Base-by-base conservation (phyloP, 192 early-diverging fungal genomes). In the Coemansia reversa region DNA sequence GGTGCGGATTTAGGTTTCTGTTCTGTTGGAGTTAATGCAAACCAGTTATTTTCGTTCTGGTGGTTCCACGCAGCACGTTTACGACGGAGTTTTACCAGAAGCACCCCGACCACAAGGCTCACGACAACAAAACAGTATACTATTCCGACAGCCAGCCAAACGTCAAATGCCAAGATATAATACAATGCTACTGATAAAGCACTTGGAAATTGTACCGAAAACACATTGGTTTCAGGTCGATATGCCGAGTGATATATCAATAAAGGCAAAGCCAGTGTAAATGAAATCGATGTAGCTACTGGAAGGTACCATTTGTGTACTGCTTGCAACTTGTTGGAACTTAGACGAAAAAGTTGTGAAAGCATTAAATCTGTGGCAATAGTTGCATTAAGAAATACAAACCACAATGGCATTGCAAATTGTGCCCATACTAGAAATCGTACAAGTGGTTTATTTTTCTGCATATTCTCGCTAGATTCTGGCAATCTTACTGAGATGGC, bases 391-490 rank as follows among this genome's bases (percentile, higher is more conserved):
- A 80, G 55, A 65, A 80, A 80, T 2, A 80, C 72, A 69, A 80
- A 80, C 77, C 77, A 80, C 16, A 80, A 51, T 2, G 77, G 77
- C 77, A 80, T 80, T 11, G 72, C 77, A 65, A 80, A 80, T 62
- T 80, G 77, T 1, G 72, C 67, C 77, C 77, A 80, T 6, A 80
- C 60, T 14, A 80, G 77, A 55, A 80, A 80, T 11, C 72, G 59
- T 11, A 74, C 65, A 4, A 80, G 53, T 0, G 72, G 66, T 30
- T 80, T 69, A 61, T 54, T 80, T 11, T 51, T 55, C 33, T 80
- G 77, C 63, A 80, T 62, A 12, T 67, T 45, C 22, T 59, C 50
- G 22, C 68, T 65, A 4, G 68, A 56, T 29, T 67, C 72, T 7
- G 77, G 72, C 0, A 80, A 64, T 47, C 77, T 72, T 18, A 72